A percentile compares a stretch with the other conserved stretches of the same genome.
phyloP scores from a whole-genome alignment of 768 basidiomycete species.

The Rhizopogon vesiculosus region DNA sequence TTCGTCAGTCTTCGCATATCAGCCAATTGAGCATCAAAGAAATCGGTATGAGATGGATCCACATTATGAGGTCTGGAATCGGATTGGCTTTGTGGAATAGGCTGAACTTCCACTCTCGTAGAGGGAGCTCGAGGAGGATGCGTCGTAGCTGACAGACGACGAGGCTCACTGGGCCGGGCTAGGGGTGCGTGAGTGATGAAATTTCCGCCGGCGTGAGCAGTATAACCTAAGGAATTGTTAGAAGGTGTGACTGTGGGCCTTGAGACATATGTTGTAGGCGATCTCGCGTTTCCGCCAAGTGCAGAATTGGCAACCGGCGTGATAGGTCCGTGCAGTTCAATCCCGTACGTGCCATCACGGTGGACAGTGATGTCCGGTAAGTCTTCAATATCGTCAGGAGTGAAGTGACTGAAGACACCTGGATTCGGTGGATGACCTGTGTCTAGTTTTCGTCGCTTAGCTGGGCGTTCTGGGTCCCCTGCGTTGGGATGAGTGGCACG shows the following conservation, averaged over 20 bases:
- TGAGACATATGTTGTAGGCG: background rate
- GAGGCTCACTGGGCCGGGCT: background rate
- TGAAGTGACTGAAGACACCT: conserved; percentile 17
- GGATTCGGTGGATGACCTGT: conserved; percentile 37
- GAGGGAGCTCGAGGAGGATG: conserved; percentile 7
- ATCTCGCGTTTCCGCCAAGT: background rate
- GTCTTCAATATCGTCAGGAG: conserved; percentile 41
- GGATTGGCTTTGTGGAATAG: conserved; percentile 9
- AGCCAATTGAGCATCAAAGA: conserved; percentile 6
- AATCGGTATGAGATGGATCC: background rate
- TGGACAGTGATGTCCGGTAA: conserved; percentile 63
- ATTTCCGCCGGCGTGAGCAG: background rate
- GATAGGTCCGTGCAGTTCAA: conserved; percentile 12
- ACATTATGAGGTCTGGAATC: conserved; percentile 3
- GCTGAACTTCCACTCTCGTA: conserved; percentile 18
- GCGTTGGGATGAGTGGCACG: conserved; percentile 22
- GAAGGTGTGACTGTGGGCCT: conserved; percentile 6
- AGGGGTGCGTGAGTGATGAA: background rate
- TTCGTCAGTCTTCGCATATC: conserved; percentile 34
- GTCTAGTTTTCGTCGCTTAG: conserved; percentile 54
- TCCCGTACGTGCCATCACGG: conserved; percentile 51
- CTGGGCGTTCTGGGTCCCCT: conserved; percentile 29
- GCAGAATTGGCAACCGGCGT: background rate
- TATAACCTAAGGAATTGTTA: background rate
- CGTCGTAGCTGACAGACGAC: conserved; percentile 12